Base-by-base conservation (phyloP, 345 rosid species). In the Ricinus communis region DNA sequence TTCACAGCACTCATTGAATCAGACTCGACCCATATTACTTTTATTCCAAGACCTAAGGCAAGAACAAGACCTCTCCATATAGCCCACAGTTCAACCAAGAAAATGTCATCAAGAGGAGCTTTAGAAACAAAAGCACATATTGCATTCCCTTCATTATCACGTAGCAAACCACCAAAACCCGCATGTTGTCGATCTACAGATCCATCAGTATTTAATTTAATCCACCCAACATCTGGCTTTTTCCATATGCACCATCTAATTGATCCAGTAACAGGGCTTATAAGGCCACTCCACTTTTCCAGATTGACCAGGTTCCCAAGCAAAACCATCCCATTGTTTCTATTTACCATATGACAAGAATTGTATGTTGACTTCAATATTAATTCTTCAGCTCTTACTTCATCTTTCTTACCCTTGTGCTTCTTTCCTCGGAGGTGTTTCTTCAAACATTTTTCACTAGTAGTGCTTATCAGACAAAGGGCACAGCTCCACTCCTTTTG, bases 21-120 rank as follows among this genome's bases (percentile, higher is more conserved):
- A 38, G 85, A 82, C 63, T 82, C 85, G 27, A 82, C 74, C 82
- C 85, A 82, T 65, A 82, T 43, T 25, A 51, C 76, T 70, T 70
- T 63, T 13, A 78, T 66, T 15, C 69, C 74, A 53, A 82, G 59
- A 45, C 63, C 36, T 2, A 46, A 70, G 19, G 85, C 85, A 59
- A 79, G 74, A 66, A 82, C 76, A 33, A 82, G 81, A 50, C 85
- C 81, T 58, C 80, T 82, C 82, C 85, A 82, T 43, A 82, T 41
- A 46, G 80, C 81, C 73, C 73, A 78, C 33, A 82, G 76, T 67
- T 82, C 85, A 36, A 82, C 82, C 73, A 79, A 55, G 78, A 82
- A 82, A 38, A 25, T 57, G 54, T 79, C 80, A 43, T 71, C 71
- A 25, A 66, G 31, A 55, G 67, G 28, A 76, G 76, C 74, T 70